Evolutionary conservation across 805 yeast species (phyloP), one percentile per base, ranked within the genome.

Genomic region (Kuraishia piskuri): DNA sequence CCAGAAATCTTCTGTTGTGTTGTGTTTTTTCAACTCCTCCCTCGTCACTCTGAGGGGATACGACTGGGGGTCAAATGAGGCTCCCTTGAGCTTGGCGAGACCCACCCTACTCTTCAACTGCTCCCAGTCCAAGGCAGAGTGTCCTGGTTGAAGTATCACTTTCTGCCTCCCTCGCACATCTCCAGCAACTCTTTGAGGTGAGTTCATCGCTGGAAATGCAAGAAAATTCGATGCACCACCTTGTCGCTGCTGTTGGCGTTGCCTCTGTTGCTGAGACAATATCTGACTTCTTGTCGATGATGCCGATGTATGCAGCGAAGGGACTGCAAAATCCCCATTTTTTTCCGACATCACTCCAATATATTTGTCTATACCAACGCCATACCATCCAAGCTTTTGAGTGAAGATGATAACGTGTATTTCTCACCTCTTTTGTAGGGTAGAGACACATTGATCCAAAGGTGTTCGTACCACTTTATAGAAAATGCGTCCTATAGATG

Each of bases 61-160:
- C 2, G 45, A 53, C 1, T 59, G 49, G 0, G 82, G 75, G 44
- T 68, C 66, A 0, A 77, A 74, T 3, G 69, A 70, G 2, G 79
- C 75, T 0, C 82, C 86, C 58, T 88, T 66, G 46, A 87, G 73
- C 55, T 80, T 74, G 54, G 68, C 64, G 40, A 22, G 46, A 8
- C 49, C 20, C 19, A 51, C 44, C 8, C 77, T 78, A 14, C 69
- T 63, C 52, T 80, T 82, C 24, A 80, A 64, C 8, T 74, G 67
- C 14, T 91, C 96, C 96, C 96, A 89, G 64, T 89, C 96, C 56
- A 89, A 67, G 0, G 95, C 91, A 2, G 96, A 89, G 62, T 83
- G 88, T 1, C 96, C 95, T 0, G 94, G 95, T 47, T 77, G 72
- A 19, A 89, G 72, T 0, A 68, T 74, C 3, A 88, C 91, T 60